These are phyloP conservation scores for Xylaria hypoxylon DNA, from an alignment of 2,329 filamentous ascomycete species.

Conservation along the genomic window DNA sequence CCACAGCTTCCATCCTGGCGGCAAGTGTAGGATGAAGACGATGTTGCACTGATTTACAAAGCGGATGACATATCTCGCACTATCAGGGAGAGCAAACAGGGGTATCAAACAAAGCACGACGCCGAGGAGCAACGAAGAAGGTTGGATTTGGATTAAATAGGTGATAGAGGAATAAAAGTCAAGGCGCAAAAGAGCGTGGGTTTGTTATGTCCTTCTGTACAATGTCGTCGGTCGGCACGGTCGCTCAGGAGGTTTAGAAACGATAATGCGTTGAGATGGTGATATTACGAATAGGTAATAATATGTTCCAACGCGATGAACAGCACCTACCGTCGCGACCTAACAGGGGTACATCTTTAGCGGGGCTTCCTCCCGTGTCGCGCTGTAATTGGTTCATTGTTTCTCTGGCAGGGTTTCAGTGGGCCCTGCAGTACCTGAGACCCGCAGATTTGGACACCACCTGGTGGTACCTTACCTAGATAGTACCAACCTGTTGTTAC, in stretches of 20 bases:
- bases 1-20: slow-evolving; percentile 64
- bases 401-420: slow-evolving; percentile 1
- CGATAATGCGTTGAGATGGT: slow-evolving; percentile 23
- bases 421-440: slow-evolving; percentile 14
- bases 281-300: slow-evolving; percentile 9
- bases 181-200: slow-evolving; percentile 43
- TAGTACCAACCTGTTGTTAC: no score
- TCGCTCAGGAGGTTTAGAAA: slow-evolving; percentile 23
- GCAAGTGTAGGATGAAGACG: slow-evolving; percentile 35
- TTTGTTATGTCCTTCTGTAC: slow-evolving; percentile 12
- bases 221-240: slow-evolving; percentile 24
- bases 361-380: slow-evolving; percentile 32
- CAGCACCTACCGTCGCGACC: slow-evolving; percentile 45
- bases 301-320: slow-evolving; percentile 40
- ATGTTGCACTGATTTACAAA: slow-evolving; percentile 37
- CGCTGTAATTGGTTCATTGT: slow-evolving; percentile 29
- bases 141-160: slow-evolving; percentile 35
- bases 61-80: slow-evolving; percentile 43
- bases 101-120: slow-evolving; percentile 38
- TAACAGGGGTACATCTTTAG: slow-evolving; percentile 35
- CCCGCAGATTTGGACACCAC: slow-evolving; percentile 9
- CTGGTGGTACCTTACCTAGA: no score
- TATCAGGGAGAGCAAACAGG: slow-evolving; percentile 37
- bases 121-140: slow-evolving; percentile 27
- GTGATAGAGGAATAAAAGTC: slow-evolving; percentile 32